Evolutionary conservation across 257 asterid genomes (phyloP).

Genomic region (Haberlea rhodopensis): DNA sequence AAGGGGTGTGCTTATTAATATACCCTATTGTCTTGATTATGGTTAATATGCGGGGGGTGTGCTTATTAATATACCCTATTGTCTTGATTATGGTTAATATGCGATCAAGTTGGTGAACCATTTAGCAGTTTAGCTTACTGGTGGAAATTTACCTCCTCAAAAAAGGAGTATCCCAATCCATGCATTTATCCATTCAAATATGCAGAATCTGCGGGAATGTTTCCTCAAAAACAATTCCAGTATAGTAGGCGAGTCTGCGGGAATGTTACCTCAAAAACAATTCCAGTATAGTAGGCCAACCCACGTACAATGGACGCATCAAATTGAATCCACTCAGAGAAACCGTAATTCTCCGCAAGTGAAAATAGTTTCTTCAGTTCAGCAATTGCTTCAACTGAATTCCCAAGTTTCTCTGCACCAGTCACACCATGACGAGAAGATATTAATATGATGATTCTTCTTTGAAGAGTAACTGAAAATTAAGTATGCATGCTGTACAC

Average conservation of each 20-base stretch:
- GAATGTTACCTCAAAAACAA: conserved; percentile 78
- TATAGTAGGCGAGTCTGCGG: conserved; percentile 97
- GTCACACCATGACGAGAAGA: conserved; percentile 19
- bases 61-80: no score
- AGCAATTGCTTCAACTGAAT: conserved; percentile 68
- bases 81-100: no score
- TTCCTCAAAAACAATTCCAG: conserved; percentile 97
- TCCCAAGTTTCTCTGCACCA: conserved; percentile 73
- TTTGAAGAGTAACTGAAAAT: conserved; percentile 7
- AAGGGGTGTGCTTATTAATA: no score
- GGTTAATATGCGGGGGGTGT: no score
- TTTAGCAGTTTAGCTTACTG: no score
- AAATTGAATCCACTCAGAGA: conserved; percentile 94
- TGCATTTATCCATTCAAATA: no score
- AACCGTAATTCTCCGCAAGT: conserved; percentile 82
- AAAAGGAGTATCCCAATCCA: not conserved
- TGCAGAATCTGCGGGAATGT: not conserved
- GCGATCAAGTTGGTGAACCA: no score
- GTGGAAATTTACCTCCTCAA: not conserved
- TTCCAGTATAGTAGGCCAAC: conserved; percentile 92
- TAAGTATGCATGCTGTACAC: not conserved
- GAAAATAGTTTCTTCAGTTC: conserved; percentile 80
- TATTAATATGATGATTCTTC: not conserved
- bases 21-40: no score
- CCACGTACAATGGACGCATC: conserved; percentile 98